phyloP scores from a whole-genome alignment of 2,329 filamentous ascomycete genomes.

The Calonectria naviculata region DNA sequence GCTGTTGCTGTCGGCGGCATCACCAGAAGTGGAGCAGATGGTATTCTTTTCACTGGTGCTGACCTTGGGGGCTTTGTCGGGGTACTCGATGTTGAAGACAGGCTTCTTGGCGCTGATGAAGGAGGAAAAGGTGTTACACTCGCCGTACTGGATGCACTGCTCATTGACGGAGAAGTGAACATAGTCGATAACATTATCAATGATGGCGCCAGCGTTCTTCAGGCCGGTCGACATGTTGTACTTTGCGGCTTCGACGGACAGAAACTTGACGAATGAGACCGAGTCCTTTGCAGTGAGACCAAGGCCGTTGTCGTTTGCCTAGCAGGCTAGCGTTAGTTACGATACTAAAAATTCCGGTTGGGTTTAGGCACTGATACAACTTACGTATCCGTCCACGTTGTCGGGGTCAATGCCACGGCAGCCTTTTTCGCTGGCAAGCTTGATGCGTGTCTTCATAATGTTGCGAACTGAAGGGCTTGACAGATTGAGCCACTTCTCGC shows the following conservation, averaged over 20 bases:
- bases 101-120: conserved; percentile 73
- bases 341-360: neutral
- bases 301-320: conserved; percentile 70
- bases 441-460: conserved; percentile 72
- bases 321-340: neutral
- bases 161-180: conserved; percentile 78
- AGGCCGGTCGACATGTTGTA: conserved; percentile 72
- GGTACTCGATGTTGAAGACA: conserved; percentile 81
- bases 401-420: conserved; percentile 79
- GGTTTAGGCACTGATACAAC: conserved; percentile 30
- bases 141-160: conserved; percentile 70
- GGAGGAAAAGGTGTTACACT: conserved; percentile 67
- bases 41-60: conserved; percentile 44
- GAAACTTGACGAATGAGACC: conserved; percentile 69
- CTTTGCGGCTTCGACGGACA: conserved; percentile 63
- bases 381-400: conserved; percentile 74
- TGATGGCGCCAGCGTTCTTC: conserved; percentile 75
- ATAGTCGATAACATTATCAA: conserved; percentile 56
- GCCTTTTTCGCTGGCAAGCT: conserved; percentile 68
- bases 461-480: conserved; percentile 66
- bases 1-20: conserved; percentile 53
- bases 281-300: conserved; percentile 66
- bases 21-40: conserved; percentile 55
- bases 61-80: conserved; percentile 58
- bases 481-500: conserved; percentile 75